Percentiles rank a stretch among this genome's conserved stretches.
Conservation (phyloP, 2,329 filamentous ascomycete species). For the Aspergillus glaucus region DNA sequence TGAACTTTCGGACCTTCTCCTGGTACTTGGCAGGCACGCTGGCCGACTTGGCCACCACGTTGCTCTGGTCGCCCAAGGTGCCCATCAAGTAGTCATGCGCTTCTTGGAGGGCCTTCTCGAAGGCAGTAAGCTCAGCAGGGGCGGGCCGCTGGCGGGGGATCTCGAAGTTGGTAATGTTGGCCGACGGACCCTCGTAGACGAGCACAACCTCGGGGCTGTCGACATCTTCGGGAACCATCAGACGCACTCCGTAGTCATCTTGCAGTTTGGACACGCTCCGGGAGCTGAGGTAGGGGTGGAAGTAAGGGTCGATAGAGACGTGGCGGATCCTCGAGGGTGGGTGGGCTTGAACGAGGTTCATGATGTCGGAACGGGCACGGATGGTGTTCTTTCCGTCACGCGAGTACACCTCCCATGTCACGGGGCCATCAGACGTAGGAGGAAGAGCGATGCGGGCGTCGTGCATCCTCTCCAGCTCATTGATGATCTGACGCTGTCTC, state of each 20-base stretch:
- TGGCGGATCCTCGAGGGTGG: constrained; percentile 41
- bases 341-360: constrained; percentile 44
- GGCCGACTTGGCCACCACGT: constrained; percentile 50
- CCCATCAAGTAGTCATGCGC: constrained; percentile 52
- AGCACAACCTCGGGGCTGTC: constrained; percentile 42
- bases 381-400: constrained; percentile 71
- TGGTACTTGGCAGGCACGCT: constrained; percentile 56
- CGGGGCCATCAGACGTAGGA: constrained; percentile 56
- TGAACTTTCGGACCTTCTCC: constrained; percentile 56
- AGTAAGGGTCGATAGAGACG: constrained; percentile 44
- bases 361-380: constrained; percentile 44
- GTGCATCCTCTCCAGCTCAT: constrained; percentile 72
- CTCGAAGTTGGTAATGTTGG: constrained; percentile 43
- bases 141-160: constrained; percentile 53
- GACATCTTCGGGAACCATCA: constrained; percentile 43
- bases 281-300: constrained; percentile 41
- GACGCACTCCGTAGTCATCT: constrained; percentile 41
- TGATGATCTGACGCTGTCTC: constrained; percentile 71
- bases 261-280: constrained; percentile 34
- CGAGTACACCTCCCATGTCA: constrained; percentile 83
- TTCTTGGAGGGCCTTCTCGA: constrained; percentile 52
- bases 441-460: constrained; percentile 84
- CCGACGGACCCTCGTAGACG: constrained; percentile 44
- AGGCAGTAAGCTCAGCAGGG: constrained; percentile 48
- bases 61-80: constrained; percentile 48